phyloP scores from a whole-genome alignment of 75 land plant genomes.

The Pseudotsuga menziesii region DNA sequence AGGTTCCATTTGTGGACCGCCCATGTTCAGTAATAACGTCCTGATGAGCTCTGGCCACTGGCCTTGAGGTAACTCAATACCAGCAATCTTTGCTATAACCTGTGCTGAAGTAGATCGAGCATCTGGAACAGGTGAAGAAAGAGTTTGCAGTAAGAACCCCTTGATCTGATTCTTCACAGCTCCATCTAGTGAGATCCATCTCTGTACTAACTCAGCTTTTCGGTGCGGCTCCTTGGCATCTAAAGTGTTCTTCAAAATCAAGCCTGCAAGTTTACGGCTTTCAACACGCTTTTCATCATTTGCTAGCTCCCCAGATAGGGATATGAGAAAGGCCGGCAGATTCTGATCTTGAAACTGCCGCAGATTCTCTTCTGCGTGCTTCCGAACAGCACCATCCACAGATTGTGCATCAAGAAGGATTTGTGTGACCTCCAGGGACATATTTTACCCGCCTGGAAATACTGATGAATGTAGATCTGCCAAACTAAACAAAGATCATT shows the following conservation, averaged over 20 bases:
- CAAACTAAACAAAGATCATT: too few relatives aligned
- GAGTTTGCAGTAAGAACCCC: constrained; percentile 38
- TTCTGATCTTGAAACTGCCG: constrained; percentile 59
- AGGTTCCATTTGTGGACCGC: constrained; percentile 15
- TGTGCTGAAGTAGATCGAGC: constrained; percentile 72
- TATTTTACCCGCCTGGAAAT: background rate
- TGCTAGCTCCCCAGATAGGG: constrained; percentile 51
- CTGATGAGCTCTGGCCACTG: constrained; percentile 67
- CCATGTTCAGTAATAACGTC: constrained; percentile 51
- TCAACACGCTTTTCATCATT: constrained; percentile 51
- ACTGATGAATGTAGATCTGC: too few relatives aligned
- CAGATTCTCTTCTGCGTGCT: constrained; percentile 42
- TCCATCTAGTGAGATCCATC: constrained; percentile 49
- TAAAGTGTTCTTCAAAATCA: constrained; percentile 60
- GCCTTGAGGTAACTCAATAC: constrained; percentile 71
- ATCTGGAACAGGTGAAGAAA: constrained; percentile 42
- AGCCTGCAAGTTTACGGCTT: constrained; percentile 49
- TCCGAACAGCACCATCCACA: constrained; percentile 34
- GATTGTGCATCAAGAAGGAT: constrained; percentile 61
- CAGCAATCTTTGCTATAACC: constrained; percentile 68
- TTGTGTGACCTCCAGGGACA: constrained; percentile 68
- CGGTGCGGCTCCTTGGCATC: constrained; percentile 62
- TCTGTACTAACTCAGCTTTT: constrained; percentile 36
- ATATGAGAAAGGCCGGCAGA: constrained; percentile 40
- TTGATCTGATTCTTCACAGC: constrained; percentile 46